phyloP scores from a whole-genome alignment of 495 filamentous ascomycete genomes.

The Trichoderma orchidacearum region DNA sequence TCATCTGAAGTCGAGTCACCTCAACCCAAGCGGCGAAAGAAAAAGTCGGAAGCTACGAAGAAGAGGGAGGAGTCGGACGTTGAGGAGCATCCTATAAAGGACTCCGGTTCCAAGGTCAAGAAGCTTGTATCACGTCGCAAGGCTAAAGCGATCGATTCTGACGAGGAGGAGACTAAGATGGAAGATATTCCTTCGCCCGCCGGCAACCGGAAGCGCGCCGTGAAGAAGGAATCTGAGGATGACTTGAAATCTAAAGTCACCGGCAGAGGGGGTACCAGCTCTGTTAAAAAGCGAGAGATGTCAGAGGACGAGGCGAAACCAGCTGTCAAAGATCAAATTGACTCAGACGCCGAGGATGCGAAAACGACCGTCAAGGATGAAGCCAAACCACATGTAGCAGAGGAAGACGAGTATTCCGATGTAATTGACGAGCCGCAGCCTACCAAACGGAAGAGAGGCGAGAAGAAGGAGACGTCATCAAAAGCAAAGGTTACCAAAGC shows the following conservation, averaged over 20 bases:
- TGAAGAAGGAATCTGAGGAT: conserved; percentile 4
- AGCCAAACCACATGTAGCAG: neutral
- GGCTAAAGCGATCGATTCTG: conserved; percentile 7
- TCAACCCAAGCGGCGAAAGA: conserved; percentile 1
- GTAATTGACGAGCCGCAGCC: conserved; percentile 13
- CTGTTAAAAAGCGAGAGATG: conserved; percentile 14
- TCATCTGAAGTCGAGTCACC: conserved; percentile 5
- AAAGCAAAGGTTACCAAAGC: conserved; percentile 2
- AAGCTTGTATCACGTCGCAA: conserved; percentile 14
- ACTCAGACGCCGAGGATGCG: conserved; percentile 10
- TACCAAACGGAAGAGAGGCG: conserved; percentile 10
- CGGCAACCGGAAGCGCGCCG: conserved; percentile 7
- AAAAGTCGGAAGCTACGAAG: conserved; percentile 12
- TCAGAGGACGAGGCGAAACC: conserved; percentile 23
- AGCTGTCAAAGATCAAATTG: conserved; percentile 13
- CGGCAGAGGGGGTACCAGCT: conserved; percentile 7
- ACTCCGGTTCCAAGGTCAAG: conserved; percentile 9
- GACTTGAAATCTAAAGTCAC: neutral
- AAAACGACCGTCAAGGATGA: neutral
- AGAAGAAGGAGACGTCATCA: conserved; percentile 8
- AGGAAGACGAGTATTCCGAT: conserved; percentile 5
- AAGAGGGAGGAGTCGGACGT: conserved; percentile 5
- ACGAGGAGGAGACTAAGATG: conserved; percentile 4
- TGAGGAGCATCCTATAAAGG: neutral
- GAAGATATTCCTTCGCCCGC: conserved; percentile 2